phyloP scores from a whole-genome alignment of 2,329 filamentous ascomycete species.

The Tolypocladium nubicola region DNA sequence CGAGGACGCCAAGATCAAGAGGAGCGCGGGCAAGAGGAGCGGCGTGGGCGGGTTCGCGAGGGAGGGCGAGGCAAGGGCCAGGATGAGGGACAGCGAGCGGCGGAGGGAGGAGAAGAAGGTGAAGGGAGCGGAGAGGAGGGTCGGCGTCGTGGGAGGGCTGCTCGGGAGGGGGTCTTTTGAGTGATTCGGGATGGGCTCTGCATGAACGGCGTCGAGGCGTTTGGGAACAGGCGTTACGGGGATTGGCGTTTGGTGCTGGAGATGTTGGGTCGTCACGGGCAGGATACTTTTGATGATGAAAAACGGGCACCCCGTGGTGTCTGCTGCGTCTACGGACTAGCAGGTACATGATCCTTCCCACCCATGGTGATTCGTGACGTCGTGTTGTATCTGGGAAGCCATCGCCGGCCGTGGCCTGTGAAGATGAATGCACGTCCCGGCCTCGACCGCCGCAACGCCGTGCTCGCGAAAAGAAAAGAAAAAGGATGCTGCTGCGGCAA shows the following conservation, averaged over 20 bases:
- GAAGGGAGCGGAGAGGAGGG: slow-evolving; percentile 45
- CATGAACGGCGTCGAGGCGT: background rate
- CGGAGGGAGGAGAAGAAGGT: slow-evolving; percentile 47
- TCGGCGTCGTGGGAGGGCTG: slow-evolving; percentile 46
- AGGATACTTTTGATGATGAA: background rate
- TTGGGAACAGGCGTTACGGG: background rate
- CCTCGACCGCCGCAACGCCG: background rate
- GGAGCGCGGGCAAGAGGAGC: slow-evolving; percentile 48
- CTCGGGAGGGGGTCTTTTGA: slow-evolving; percentile 41
- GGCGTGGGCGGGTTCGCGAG: slow-evolving; percentile 51
- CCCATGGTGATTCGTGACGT: background rate
- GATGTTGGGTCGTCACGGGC: background rate
- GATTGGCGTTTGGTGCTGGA: background rate
- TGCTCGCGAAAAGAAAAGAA: background rate
- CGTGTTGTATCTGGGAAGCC: background rate
- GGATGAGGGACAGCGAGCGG: slow-evolving; percentile 45
- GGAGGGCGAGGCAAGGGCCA: slow-evolving; percentile 45
- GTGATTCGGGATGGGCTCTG: slow-evolving; percentile 7
- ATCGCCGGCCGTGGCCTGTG: background rate
- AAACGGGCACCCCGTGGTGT: background rate
- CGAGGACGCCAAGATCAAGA: slow-evolving; percentile 46
- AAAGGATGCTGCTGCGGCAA: background rate
- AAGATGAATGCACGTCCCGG: background rate
- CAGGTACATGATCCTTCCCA: no score
- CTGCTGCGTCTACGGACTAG: background rate